Evolutionary conservation across 2,329 filamentous ascomycete species (phyloP).

Genomic region (Myriosclerotinia duriaeana): DNA sequence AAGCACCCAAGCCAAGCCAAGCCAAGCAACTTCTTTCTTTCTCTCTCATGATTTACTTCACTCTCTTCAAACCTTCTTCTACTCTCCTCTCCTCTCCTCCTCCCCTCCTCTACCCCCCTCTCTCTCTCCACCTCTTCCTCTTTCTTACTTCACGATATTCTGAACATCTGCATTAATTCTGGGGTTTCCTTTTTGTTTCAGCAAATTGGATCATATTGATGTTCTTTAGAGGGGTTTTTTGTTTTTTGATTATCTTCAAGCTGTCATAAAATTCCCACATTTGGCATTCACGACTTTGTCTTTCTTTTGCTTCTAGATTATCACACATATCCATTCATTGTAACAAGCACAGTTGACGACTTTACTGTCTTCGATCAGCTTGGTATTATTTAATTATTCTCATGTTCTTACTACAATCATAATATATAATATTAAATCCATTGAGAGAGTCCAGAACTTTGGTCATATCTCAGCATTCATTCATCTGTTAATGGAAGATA

Average conservation of each 20-base stretch:
- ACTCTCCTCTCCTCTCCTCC: neutral
- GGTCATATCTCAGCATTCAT: neutral
- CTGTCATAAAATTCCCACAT: conserved; percentile 1
- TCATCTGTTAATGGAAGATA: conserved; percentile 3
- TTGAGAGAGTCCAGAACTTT: conserved; percentile 34
- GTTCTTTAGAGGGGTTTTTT: neutral
- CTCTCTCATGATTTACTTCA: neutral
- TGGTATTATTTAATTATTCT: conserved; percentile 24
- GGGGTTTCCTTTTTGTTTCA: neutral
- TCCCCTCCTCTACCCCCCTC: too few relatives aligned
- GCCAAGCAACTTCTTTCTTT: neutral
- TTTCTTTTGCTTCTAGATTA: conserved; percentile 2
- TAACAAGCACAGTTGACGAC: conserved; percentile 36
- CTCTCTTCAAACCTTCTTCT: too few relatives aligned
- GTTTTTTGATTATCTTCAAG: conserved; percentile 4
- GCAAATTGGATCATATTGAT: conserved; percentile 10
- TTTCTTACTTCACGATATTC: neutral
- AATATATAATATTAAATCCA: conserved; percentile 33
- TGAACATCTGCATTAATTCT: neutral
- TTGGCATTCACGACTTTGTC: conserved; percentile 6
- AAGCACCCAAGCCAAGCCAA: neutral
- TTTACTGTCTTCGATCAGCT: conserved; percentile 39
- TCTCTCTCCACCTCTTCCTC: conserved; percentile 8
- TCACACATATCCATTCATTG: conserved; percentile 18
- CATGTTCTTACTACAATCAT: conserved; percentile 27